Percentiles rank a stretch among this genome's conserved stretches.
Conservation (phyloP, 306 rosid species). For the Canavalia gladiata region DNA sequence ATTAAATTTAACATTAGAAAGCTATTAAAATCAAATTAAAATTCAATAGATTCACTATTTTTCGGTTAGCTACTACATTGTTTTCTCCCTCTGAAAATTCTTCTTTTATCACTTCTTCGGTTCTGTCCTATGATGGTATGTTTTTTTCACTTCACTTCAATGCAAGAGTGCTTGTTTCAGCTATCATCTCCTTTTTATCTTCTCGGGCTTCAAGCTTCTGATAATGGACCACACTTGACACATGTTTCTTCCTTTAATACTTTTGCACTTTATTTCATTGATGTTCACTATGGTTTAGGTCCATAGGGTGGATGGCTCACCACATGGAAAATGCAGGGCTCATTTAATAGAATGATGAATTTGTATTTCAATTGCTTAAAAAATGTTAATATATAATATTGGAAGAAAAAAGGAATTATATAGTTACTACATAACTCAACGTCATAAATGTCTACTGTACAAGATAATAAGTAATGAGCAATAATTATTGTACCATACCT, state of each 20-base stretch:
- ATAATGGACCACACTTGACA: constrained; percentile 53
- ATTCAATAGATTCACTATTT: background rate
- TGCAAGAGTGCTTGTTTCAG: constrained; percentile 39
- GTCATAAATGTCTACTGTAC: background rate
- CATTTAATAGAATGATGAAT: constrained; percentile 5
- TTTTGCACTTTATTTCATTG: constrained; percentile 54
- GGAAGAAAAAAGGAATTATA: background rate
- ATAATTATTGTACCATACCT: too few relatives aligned
- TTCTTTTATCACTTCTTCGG: background rate
- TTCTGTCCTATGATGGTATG: constrained; percentile 25
- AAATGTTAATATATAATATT: background rate
- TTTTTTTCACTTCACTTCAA: constrained; percentile 37
- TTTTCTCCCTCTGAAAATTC: background rate
- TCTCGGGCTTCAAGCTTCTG: constrained; percentile 55
- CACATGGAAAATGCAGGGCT: constrained; percentile 1
- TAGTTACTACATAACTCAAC: background rate
- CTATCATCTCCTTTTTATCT: constrained; percentile 52
- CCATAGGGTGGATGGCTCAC: constrained; percentile 55
- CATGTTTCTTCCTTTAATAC: constrained; percentile 56
- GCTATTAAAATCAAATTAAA: background rate
- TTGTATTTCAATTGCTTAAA: background rate
- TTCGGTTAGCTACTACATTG: background rate
- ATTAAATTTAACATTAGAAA: too few relatives aligned
- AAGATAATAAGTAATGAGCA: background rate
- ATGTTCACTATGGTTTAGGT: constrained; percentile 53